phyloP scores from a whole-genome alignment of 805 yeast species.

The Hanseniaspora hatyaiensis region DNA sequence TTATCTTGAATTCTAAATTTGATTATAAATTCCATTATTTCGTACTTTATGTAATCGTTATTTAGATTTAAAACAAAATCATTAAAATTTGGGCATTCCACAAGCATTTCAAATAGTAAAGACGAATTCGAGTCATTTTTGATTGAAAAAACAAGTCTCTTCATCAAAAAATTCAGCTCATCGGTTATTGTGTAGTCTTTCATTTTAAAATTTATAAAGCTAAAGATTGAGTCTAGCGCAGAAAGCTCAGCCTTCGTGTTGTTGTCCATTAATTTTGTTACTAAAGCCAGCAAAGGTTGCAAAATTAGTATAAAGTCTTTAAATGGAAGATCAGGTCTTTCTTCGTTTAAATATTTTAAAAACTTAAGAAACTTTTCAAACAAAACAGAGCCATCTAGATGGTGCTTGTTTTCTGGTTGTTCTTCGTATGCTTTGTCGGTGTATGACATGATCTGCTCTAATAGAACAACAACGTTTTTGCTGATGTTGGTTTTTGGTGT shows the following conservation, averaged over 20 bases:
- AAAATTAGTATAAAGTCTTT: conserved; percentile 54
- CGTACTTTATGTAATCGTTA: conserved; percentile 8
- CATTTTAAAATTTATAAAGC: conserved; percentile 38
- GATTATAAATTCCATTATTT: conserved; percentile 6
- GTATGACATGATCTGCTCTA: conserved; percentile 44
- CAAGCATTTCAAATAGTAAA: conserved; percentile 1
- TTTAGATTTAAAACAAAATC: conserved; percentile 7
- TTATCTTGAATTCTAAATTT: background rate
- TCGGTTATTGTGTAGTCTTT: conserved; percentile 27
- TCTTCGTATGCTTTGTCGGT: conserved; percentile 1
- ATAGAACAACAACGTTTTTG: conserved; percentile 54
- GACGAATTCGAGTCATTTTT: conserved; percentile 3
- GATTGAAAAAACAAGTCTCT: conserved; percentile 1
- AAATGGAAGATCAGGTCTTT: conserved; percentile 54
- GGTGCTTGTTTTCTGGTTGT: background rate
- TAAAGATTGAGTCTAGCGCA: conserved; percentile 51
- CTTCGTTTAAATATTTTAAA: conserved; percentile 41
- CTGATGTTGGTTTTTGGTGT: conserved; percentile 61
- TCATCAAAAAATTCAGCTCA: conserved; percentile 11
- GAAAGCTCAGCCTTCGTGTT: conserved; percentile 46
- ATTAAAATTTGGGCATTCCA: conserved; percentile 5
- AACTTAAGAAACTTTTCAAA: conserved; percentile 60
- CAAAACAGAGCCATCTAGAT: conserved; percentile 28
- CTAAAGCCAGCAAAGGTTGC: conserved; percentile 52
- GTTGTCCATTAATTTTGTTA: conserved; percentile 38